Evolutionary conservation across 2,329 filamentous ascomycete genomes (phyloP).

Genomic region (Sporothrix humicola): DNA sequence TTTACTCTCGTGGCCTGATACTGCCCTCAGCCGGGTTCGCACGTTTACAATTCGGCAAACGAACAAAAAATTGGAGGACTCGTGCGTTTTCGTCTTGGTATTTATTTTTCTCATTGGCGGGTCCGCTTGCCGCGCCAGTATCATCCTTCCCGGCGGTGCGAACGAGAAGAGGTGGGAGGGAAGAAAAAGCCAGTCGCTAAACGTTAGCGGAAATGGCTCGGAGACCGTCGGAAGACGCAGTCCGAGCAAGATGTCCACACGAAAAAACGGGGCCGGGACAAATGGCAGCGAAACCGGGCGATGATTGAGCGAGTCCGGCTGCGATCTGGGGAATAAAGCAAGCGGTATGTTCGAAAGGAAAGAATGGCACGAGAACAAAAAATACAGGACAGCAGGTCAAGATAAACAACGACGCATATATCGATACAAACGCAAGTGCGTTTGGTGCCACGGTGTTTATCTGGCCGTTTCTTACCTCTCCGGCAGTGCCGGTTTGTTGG

Average conservation of each 20-base stretch:
- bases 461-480: not conserved
- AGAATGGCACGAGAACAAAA: too few relatives aligned
- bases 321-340: too few relatives aligned
- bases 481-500: not conserved
- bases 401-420: too few relatives aligned
- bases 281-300: not conserved
- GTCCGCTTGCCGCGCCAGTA: not conserved
- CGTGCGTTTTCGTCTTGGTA: not conserved
- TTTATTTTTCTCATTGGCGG: not conserved
- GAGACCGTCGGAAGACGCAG: conserved; percentile 25
- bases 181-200: not conserved
- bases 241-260: not conserved
- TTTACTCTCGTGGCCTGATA: not conserved
- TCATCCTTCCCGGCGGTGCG: not conserved
- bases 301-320: not conserved
- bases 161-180: not conserved
- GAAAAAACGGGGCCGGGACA: not conserved
- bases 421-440: not conserved
- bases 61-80: not conserved
- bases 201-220: conserved; percentile 19
- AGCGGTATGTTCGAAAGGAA: too few relatives aligned
- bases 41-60: conserved; percentile 12
- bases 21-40: conserved; percentile 10
- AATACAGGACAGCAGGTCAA: too few relatives aligned
- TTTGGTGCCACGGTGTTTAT: not conserved